These are phyloP conservation scores for Saccharata proteae DNA, from an alignment of 2,329 filamentous ascomycete species.

Conservation along the genomic window DNA sequence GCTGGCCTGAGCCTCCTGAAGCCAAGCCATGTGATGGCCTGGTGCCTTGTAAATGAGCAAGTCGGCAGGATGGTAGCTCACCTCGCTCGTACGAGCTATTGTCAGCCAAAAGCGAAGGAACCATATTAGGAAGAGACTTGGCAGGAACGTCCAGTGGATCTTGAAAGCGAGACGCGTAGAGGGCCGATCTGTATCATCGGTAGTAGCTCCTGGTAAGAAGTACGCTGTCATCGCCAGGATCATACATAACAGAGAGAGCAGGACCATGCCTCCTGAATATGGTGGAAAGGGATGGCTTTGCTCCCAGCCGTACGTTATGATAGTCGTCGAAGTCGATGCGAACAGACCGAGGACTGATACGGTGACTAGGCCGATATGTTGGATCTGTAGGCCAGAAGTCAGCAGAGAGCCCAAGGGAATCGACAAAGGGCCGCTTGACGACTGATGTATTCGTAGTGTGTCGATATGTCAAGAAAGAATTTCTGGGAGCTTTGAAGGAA, in stretches of 20 bases:
- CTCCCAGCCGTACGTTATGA: slow-evolving; percentile 2
- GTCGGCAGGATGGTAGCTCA: slow-evolving; percentile 42
- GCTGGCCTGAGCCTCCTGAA: slow-evolving; percentile 35
- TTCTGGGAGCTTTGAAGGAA: too few species aligned
- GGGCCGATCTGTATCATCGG: background rate
- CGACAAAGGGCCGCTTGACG: too few species aligned
- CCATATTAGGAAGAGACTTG: slow-evolving; percentile 29
- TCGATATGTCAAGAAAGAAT: too few species aligned
- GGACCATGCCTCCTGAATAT: background rate
- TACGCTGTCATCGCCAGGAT: background rate
- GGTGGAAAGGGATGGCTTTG: slow-evolving; percentile 6
- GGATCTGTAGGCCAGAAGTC: slow-evolving; percentile 1
- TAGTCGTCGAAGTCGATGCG: background rate
- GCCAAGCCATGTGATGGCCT: slow-evolving; percentile 36
- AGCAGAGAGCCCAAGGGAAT: too few species aligned
- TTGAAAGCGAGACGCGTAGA: too few species aligned
- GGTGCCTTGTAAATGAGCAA: slow-evolving; percentile 40
- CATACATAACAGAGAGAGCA: background rate
- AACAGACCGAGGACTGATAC: slow-evolving; percentile 3
- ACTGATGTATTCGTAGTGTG: too few species aligned
- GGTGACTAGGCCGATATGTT: slow-evolving; percentile 1
- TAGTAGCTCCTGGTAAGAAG: background rate
- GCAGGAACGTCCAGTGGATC: slow-evolving; percentile 6
- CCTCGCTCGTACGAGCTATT: slow-evolving; percentile 24
- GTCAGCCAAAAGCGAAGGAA: slow-evolving; percentile 28